Conservation (phyloP, 192 early-diverging fungal genomes). For the Backusella liffmaniae region DNA sequence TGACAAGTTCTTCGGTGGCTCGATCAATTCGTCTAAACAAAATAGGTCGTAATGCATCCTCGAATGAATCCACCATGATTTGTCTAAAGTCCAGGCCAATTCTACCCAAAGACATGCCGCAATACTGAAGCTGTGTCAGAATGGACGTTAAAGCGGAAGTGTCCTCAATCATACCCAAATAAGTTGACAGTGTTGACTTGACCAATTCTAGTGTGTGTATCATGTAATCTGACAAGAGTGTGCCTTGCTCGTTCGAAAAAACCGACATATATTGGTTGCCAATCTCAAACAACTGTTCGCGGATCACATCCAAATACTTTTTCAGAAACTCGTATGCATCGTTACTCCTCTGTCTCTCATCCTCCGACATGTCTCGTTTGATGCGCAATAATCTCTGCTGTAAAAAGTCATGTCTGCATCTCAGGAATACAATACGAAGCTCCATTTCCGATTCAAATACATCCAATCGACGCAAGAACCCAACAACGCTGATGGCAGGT, state of each 20-base stretch:
- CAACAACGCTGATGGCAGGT: slow-evolving; percentile 72
- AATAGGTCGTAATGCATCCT: slow-evolving; percentile 56
- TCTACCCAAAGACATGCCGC: slow-evolving; percentile 74
- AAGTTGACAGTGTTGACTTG: slow-evolving; percentile 33
- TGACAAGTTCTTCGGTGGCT: slow-evolving; percentile 49
- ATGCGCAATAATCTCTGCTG: slow-evolving; percentile 51
- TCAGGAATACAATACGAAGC: slow-evolving; percentile 71
- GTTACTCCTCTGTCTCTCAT: slow-evolving; percentile 1
- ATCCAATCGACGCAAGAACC: slow-evolving; percentile 73
- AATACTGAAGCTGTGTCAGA: slow-evolving; percentile 78
- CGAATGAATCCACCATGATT: slow-evolving; percentile 57
- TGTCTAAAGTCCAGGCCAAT: slow-evolving; percentile 77
- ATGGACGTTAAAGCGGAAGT: slow-evolving; percentile 59
- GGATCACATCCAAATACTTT: slow-evolving; percentile 73
- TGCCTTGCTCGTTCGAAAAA: slow-evolving; percentile 47
- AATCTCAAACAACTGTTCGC: slow-evolving; percentile 81
- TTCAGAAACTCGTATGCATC: slow-evolving; percentile 67
- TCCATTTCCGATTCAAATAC: slow-evolving; percentile 61
- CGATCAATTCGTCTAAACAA: slow-evolving; percentile 47
- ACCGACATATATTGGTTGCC: slow-evolving; percentile 79
- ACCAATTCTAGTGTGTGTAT: slow-evolving; percentile 46
- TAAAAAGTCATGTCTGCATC: slow-evolving; percentile 65
- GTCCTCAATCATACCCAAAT: slow-evolving; percentile 60
- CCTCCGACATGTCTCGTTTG: slow-evolving; percentile 13
- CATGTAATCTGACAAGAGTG: slow-evolving; percentile 67